Percentiles rank a stretch among this genome's conserved stretches.
phyloP scores from a whole-genome alignment of 305 asterid genomes.

The Rubia peregrina region DNA sequence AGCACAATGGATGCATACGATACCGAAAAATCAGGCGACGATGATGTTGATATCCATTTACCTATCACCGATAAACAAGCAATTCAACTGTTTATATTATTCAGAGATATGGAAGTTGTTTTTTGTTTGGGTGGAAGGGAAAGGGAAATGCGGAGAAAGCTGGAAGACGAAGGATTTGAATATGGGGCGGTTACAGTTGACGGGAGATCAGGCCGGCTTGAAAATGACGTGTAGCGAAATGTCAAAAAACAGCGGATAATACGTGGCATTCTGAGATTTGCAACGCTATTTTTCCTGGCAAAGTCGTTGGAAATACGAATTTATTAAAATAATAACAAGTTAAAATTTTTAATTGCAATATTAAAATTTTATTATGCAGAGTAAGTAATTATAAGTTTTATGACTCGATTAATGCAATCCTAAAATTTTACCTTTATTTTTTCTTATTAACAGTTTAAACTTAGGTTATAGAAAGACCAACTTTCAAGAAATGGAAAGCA shows the following conservation, averaged over 20 bases:
- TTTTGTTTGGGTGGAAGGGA: neutral
- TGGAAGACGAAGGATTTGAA: neutral
- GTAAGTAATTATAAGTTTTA: too few species aligned
- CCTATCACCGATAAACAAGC: neutral
- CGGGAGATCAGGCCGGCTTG: conserved; percentile 17
- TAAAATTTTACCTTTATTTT: too few species aligned
- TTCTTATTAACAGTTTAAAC: too few species aligned
- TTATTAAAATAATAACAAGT: too few species aligned
- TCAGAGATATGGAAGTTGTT: neutral
- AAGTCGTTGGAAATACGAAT: too few species aligned
- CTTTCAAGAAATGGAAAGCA: too few species aligned
- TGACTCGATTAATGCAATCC: too few species aligned
- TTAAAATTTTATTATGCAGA: too few species aligned
- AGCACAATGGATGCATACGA: conserved; percentile 65
- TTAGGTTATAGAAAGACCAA: too few species aligned
- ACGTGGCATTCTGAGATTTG: conserved; percentile 20
- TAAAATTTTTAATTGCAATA: too few species aligned
- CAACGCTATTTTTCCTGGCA: neutral
- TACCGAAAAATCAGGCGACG: neutral
- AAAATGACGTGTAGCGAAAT: conserved; percentile 22
- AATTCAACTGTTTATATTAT: neutral
- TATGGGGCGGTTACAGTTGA: conserved; percentile 11
- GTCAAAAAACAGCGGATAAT: conserved; percentile 7
- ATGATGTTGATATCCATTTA: neutral
- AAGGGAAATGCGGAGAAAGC: neutral